Evolutionary conservation across 164 flowering plant species (phyloP).

Genomic region (Magnolia kwangsiensis): DNA sequence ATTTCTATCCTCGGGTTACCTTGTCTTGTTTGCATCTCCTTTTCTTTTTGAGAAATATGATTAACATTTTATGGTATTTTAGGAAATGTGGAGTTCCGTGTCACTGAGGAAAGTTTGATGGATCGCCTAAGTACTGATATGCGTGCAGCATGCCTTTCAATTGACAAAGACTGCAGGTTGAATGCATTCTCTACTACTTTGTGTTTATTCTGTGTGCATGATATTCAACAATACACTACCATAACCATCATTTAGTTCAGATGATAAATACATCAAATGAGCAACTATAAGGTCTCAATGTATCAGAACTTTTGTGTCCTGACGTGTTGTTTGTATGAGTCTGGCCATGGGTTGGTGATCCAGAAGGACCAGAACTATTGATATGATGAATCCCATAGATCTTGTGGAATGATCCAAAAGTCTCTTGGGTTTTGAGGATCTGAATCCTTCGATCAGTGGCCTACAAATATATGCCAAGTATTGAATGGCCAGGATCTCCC

Average conservation of each 20-base stretch:
- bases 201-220: not conserved
- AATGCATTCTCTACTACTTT: not conserved
- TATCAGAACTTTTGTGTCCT: not conserved
- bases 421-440: not conserved
- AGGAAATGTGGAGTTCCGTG: constrained; percentile 69
- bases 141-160: constrained; percentile 44
- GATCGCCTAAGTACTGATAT: constrained; percentile 73
- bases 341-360: not conserved
- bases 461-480: too few relatives aligned
- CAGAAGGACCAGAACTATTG: not conserved
- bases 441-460: not conserved
- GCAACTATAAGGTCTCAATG: not conserved
- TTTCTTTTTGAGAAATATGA: not conserved
- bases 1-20: too few relatives aligned
- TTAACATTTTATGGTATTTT: not conserved
- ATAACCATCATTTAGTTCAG: not conserved
- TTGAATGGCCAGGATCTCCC: not conserved
- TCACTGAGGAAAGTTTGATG: constrained; percentile 68
- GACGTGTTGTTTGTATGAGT: not conserved
- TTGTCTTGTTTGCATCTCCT: not conserved
- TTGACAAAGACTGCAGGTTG: constrained; percentile 64
- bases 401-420: not conserved
- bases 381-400: not conserved
- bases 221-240: not conserved
- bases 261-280: not conserved